Percentiles rank a stretch among this genome's conserved stretches.
phyloP scores from a whole-genome alignment of 257 asterid genomes.

The Leonotis leonurus region DNA sequence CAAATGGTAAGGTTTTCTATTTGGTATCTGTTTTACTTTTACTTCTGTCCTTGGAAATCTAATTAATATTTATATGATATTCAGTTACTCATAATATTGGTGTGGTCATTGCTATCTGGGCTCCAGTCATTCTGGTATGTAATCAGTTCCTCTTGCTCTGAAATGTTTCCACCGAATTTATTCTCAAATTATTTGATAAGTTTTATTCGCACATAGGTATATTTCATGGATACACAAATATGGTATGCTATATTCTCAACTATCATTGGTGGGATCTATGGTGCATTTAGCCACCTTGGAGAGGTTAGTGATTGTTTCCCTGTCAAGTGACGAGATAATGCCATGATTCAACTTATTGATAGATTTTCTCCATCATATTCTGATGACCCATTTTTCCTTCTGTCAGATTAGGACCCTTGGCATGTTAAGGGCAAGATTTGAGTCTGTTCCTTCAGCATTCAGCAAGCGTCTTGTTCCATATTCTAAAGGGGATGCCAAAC shows the following conservation, averaged over 20 bases:
- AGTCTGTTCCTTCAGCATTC: constrained; percentile 82
- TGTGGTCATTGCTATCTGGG: constrained; percentile 86
- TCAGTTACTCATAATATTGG: constrained; percentile 76
- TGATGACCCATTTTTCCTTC: constrained; percentile 13
- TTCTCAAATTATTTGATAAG: constrained; percentile 12
- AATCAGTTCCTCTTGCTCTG: neutral
- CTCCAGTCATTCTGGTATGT: constrained; percentile 83
- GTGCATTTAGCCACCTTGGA: constrained; percentile 99
- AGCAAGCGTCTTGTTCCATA: constrained; percentile 74
- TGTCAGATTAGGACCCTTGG: constrained; percentile 93
- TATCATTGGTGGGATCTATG: constrained; percentile 82
- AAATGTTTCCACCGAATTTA: constrained; percentile 11
- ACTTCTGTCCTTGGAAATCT: constrained; percentile 14
- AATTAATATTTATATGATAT: constrained; percentile 25
- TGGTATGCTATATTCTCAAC: constrained; percentile 95
- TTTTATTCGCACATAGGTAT: constrained; percentile 53
- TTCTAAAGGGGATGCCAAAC: constrained; percentile 44
- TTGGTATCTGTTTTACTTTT: neutral
- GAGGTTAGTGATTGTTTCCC: constrained; percentile 57
- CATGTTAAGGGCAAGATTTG: constrained; percentile 94
- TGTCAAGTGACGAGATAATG: constrained; percentile 10
- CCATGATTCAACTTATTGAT: neutral
- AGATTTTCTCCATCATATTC: neutral
- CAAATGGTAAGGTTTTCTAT: constrained; percentile 53
- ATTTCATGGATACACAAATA: constrained; percentile 95